Base-by-base conservation (phyloP, 140 eudicot species). In the Senecio squalidus region DNA sequence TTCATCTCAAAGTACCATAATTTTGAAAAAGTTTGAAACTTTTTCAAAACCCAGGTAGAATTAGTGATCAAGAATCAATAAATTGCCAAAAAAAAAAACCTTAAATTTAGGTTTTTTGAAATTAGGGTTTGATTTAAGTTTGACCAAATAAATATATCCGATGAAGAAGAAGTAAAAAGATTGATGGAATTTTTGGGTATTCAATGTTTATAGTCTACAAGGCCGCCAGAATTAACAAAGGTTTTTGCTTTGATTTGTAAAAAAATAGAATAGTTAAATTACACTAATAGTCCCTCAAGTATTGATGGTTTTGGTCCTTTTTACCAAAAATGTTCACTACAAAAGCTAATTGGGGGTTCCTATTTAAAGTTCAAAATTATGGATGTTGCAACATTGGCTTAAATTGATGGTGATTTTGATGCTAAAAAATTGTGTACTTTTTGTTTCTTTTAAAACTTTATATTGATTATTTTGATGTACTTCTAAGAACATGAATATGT, bases 181-280 rank as follows among this genome's bases (percentile, higher is more conserved):
- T 63, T 48, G 47, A 59, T 28, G 58, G 17, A 27, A 25, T 27
- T 45, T 48, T 63, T 61, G 56, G 70, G 70, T 71, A 58, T 48
- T 48, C 57, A 72, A 64, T 55, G 28, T 13, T 41, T n/a, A n/a
- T n/a, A n/a, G n/a, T n/a, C n/a, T n/a, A n/a, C n/a, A n/a, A n/a
- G 55, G 72, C 72, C 77, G 77, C 72, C 67, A 46, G 61, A 72
- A 30, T 40, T 56, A 66, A 72, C 77, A 25, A 60, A 56, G 56
- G 72, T 64, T 72, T 62, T 62, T 45, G 20, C 24, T 43, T 14
- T 64, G 66, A 63, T 53, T 55, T 20, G 65, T 55, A 13, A 64
- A 63, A 55, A 51, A 22, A 30, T 62, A 47, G 46, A 53, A 4
- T 18, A 26, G 15, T 0, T 1, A 1, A 28, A 41, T 64, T 72